Evolutionary conservation across 208 protist genomes (phyloP).

Genomic region (Acanthamoeba polyphaga): DNA sequence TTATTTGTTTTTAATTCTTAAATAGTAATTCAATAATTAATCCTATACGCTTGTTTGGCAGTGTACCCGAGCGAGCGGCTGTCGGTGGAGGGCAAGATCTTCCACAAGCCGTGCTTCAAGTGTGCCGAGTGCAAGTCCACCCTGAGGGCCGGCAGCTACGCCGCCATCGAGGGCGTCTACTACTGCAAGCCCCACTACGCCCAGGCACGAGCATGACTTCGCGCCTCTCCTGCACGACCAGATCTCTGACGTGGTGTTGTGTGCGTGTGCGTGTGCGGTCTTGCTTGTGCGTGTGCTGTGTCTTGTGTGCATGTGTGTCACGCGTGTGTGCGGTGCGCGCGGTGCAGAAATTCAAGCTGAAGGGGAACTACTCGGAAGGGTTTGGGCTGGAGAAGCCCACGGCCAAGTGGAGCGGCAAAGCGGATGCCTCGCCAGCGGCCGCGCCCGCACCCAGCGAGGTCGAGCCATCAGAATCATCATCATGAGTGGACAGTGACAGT

Average conservation of each 20-base stretch:
- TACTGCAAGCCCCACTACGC: conserved; percentile 69
- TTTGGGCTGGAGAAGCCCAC: conserved; percentile 54
- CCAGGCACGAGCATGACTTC: background rate
- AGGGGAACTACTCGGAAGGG: conserved; percentile 67
- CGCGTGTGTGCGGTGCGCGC: background rate
- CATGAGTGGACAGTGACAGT: too few relatives aligned
- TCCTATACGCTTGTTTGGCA: too few relatives aligned
- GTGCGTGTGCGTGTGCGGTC: background rate
- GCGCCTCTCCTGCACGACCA: background rate
- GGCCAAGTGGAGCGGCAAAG: conserved; percentile 44
- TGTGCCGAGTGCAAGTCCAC: conserved; percentile 56
- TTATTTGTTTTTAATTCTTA: too few relatives aligned
- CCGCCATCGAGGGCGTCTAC: conserved; percentile 62
- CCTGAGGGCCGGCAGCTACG: conserved; percentile 11
- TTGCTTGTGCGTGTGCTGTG: too few relatives aligned
- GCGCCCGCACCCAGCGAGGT: background rate
- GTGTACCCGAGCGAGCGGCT: conserved; percentile 57
- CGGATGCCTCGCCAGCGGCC: background rate
- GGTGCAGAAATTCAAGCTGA: conserved; percentile 66
- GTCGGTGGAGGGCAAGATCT: conserved; percentile 45
- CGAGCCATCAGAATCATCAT: background rate
- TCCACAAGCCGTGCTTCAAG: conserved; percentile 62
- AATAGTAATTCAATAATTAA: too few relatives aligned
- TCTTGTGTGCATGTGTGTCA: background rate
- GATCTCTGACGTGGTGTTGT: background rate